A percentile compares a stretch with the other conserved stretches of the same genome.
Conservation (phyloP, 331 rosid genomes). For the Acacia pycnantha region DNA sequence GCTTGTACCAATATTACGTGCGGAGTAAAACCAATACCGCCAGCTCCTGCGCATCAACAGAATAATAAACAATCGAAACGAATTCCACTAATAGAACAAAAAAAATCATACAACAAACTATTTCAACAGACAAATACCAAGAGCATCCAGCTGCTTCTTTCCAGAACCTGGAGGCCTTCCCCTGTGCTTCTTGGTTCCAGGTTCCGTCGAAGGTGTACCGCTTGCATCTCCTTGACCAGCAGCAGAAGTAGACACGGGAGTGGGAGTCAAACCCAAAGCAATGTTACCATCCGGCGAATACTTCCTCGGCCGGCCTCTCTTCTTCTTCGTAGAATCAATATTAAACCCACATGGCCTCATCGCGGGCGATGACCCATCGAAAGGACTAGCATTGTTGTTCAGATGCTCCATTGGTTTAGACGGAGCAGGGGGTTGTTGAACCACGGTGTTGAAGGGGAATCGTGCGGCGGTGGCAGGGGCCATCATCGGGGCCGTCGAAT, state of each 20-base stretch:
- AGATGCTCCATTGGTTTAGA: slow-evolving; percentile 49
- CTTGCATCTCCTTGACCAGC: slow-evolving; percentile 46
- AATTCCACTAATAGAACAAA: slow-evolving; percentile 13
- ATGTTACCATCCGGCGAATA: slow-evolving; percentile 89
- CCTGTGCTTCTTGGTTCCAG: slow-evolving; percentile 59
- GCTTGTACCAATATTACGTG: slow-evolving; percentile 75
- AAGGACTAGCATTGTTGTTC: slow-evolving; percentile 31
- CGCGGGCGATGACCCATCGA: slow-evolving; percentile 58
- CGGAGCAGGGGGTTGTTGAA: slow-evolving; percentile 27
- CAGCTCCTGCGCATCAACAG: slow-evolving; percentile 52
- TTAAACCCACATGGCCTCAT: slow-evolving; percentile 46
- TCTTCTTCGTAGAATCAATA: slow-evolving; percentile 67
- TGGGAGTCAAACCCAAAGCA: slow-evolving; percentile 74
- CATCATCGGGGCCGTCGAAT: slow-evolving; percentile 50
- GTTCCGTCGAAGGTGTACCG: slow-evolving; percentile 60
- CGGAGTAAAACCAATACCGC: slow-evolving; percentile 89
- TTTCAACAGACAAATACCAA: slow-evolving; percentile 47
- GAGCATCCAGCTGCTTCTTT: slow-evolving; percentile 78
- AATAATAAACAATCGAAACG: slow-evolving; percentile 24
- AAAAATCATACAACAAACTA: not conserved
- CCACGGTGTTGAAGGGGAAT: slow-evolving; percentile 56
- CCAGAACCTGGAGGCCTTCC: slow-evolving; percentile 94
- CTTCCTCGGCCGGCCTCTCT: slow-evolving; percentile 91
- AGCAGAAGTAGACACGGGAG: slow-evolving; percentile 44
- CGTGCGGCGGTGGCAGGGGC: slow-evolving; percentile 50